phyloP scores from a whole-genome alignment of 164 flowering plant genomes.

The Berberis vulgaris region DNA sequence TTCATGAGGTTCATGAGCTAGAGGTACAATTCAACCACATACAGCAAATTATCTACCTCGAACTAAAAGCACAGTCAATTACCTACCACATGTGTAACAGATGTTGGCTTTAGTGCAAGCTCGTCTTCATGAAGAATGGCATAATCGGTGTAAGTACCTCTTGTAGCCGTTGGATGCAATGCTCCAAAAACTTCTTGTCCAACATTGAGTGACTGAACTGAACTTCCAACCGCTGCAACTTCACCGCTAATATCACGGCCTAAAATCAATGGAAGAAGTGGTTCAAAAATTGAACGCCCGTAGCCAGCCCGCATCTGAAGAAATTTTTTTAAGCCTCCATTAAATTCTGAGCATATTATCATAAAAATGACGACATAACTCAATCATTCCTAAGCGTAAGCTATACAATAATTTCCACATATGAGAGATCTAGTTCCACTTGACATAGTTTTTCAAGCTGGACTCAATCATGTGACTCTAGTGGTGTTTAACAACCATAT shows the following conservation, averaged over 20 bases:
- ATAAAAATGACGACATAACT: background rate
- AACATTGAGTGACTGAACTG: slow-evolving; percentile 53
- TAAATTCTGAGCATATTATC: background rate
- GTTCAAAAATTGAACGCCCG: slow-evolving; percentile 84
- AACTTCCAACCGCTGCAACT: slow-evolving; percentile 76
- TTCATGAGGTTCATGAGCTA: too few species aligned
- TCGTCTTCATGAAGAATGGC: slow-evolving; percentile 80
- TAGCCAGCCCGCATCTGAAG: slow-evolving; percentile 92
- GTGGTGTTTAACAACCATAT: background rate
- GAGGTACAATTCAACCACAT: background rate
- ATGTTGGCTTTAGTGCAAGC: slow-evolving; percentile 56
- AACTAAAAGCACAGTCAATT: background rate
- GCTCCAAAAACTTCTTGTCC: slow-evolving; percentile 99
- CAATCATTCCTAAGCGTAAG: background rate
- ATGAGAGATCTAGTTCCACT: background rate
- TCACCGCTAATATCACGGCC: slow-evolving; percentile 99
- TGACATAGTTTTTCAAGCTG: background rate
- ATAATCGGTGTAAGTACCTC: slow-evolving; percentile 94
- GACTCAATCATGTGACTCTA: background rate
- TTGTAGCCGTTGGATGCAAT: slow-evolving; percentile 87
- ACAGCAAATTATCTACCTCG: background rate
- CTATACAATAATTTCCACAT: background rate
- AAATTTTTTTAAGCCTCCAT: background rate
- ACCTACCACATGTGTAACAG: slow-evolving; percentile 77
- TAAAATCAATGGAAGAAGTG: slow-evolving; percentile 75